Base-by-base conservation (phyloP, 2,329 filamentous ascomycete species). In the Aureobasidium sp. region DNA sequence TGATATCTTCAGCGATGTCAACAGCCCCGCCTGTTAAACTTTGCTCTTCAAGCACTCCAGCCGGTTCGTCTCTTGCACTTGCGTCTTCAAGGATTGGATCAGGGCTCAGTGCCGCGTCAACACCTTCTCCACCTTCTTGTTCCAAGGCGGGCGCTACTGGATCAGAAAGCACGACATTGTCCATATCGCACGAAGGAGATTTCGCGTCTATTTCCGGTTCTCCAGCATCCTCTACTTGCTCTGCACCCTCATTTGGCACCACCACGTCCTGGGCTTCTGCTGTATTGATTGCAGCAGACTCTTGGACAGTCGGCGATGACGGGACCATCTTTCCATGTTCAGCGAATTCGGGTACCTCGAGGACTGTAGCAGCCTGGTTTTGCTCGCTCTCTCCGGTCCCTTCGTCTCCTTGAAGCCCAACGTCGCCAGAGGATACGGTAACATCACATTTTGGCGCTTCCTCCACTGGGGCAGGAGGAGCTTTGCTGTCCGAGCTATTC, bases 1-100 rank as follows among this genome's bases (percentile, higher is more conserved):
- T 14, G 34, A 22, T 36, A 42, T 25, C 41, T 17, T n/a, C 31
- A 37, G 22, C 22, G 2, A 34, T 12, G 6, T 36, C n/a, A 9
- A 1, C 2, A 2, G 31, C 31, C 3, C 12, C 12, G 22, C 11
- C 9, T 12, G 1, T 6, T 11, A 2, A 1, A 5, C 2, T 12
- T 14, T 17, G 15, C 17, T 31, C 37, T 17, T 34, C 37, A 15
- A 27, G 25, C 5, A 22, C 48, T 51, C 7, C 5, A 15, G 14
- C 48, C 9, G 29, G 7, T n/a, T 29, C 25, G 8, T 27, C 6
- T 8, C 31, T 25, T n/a, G 8, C 9, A 34, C 31, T 48, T 15
- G 14, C 15, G 44, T 47, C 12, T 17, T 47, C 25, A 8, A 15
- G n/a, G 14, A 9, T 14, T 44, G 41, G 1, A 20, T 9, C 44